Percentiles rank a stretch among this genome's conserved stretches.
phyloP scores from a whole-genome alignment of 2,329 filamentous ascomycete genomes.

The Aspergillus sp. region DNA sequence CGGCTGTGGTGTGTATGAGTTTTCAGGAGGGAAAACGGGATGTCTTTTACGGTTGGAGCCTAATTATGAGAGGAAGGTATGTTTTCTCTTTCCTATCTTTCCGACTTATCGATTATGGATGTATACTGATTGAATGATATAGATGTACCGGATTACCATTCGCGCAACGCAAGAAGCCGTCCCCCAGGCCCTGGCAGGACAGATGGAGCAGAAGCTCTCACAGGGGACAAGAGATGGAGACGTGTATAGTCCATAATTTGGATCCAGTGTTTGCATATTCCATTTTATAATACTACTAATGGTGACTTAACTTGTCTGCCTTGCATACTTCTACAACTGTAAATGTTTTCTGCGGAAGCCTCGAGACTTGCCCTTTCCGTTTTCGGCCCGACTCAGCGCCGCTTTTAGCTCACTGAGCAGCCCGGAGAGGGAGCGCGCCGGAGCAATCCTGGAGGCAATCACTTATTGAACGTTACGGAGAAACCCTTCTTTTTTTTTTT shows the following conservation, averaged over 20 bases:
- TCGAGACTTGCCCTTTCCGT: too few relatives aligned
- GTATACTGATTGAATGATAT: slow-evolving; percentile 3
- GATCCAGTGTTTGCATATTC: background rate
- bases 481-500: too few relatives aligned
- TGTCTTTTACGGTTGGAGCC: slow-evolving; percentile 90
- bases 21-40: slow-evolving; percentile 79
- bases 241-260: slow-evolving; percentile 4
- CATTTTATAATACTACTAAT: background rate
- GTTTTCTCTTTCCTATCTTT: slow-evolving; percentile 21
- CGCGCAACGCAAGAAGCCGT: slow-evolving; percentile 88
- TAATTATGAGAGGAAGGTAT: slow-evolving; percentile 83
- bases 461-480: too few relatives aligned
- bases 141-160: slow-evolving; percentile 96
- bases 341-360: too few relatives aligned
- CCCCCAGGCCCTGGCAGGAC: slow-evolving; percentile 66
- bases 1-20: slow-evolving; percentile 71
- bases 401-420: too few relatives aligned
- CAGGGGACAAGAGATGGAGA: slow-evolving; percentile 33
- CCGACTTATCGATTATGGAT: background rate
- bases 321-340: too few relatives aligned
- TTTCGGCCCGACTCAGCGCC: too few relatives aligned
- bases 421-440: too few relatives aligned
- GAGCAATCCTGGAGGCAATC: too few relatives aligned
- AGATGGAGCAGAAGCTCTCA: slow-evolving; percentile 77
- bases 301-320: background rate